phyloP scores from a whole-genome alignment of 1,284 basidiomycete genomes.

The Phenoliferia sp. region DNA sequence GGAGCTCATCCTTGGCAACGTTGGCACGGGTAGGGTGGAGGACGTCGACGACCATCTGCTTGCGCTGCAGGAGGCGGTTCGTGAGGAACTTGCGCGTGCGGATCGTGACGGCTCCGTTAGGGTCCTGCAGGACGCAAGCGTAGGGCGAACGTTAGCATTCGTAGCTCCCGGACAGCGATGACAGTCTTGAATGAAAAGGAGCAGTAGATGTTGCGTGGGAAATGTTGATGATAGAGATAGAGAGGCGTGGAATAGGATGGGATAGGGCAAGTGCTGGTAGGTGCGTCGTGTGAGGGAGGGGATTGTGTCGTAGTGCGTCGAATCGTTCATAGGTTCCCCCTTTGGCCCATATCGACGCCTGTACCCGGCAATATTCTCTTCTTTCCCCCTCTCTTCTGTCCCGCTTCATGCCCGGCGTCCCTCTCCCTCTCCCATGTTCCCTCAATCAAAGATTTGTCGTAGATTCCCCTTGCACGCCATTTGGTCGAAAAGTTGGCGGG shows the following conservation, averaged over 20 bases:
- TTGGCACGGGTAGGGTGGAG: slow-evolving; percentile 94
- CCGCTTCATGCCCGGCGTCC: no score
- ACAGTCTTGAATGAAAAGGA: background rate
- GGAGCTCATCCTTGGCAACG: slow-evolving; percentile 87
- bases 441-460: background rate
- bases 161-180: background rate
- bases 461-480: background rate
- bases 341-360: no score
- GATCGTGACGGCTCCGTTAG: slow-evolving; percentile 83
- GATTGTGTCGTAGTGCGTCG: no score
- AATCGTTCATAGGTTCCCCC: no score
- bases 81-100: slow-evolving; percentile 99
- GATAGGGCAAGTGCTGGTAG: no score
- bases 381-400: no score
- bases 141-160: background rate
- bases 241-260: no score
- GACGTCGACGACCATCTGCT: slow-evolving; percentile 44
- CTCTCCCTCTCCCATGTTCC: no score
- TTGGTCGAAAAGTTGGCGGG: background rate
- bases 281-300: no score
- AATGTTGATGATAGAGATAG: no score
- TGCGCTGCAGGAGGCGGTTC: slow-evolving; percentile 91
- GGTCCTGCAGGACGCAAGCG: slow-evolving; percentile 17
- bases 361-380: no score
- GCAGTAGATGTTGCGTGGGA: no score